Conservation (phyloP, 2,329 filamentous ascomycete species). For the Fonsecaea multimorphosa region DNA sequence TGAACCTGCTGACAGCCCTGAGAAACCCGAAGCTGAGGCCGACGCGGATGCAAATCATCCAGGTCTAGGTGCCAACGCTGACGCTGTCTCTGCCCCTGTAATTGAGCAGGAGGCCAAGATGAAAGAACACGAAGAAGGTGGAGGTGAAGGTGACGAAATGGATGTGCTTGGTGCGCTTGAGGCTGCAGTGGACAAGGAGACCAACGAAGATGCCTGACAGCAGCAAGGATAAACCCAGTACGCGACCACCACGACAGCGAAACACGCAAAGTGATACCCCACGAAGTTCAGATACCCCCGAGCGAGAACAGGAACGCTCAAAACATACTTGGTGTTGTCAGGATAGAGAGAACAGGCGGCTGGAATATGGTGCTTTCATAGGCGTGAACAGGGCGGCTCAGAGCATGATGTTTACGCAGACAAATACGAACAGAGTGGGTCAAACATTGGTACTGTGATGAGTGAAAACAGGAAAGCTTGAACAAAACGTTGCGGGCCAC, state of each 20-base stretch:
- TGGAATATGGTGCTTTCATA: neutral
- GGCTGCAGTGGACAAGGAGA: constrained; percentile 28
- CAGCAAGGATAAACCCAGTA: neutral
- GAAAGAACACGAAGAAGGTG: neutral
- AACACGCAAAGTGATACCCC: neutral
- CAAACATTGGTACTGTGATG: neutral
- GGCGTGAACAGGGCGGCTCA: neutral
- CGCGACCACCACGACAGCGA: neutral
- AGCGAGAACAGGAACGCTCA: neutral
- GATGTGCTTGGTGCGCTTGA: constrained; percentile 33
- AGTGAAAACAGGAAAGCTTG: neutral
- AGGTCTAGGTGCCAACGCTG: constrained; percentile 3
- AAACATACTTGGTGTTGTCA: neutral
- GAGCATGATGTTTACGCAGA: neutral
- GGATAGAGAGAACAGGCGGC: neutral
- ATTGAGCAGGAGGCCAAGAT: constrained; percentile 8
- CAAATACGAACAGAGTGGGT: neutral
- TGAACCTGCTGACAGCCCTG: neutral
- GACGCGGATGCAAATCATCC: constrained; percentile 2
- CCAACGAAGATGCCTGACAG: neutral
- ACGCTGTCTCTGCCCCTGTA: neutral
- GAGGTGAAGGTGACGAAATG: constrained; percentile 8
- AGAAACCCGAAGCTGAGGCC: neutral
- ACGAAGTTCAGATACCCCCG: neutral
- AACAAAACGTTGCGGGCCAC: neutral